Conservation (phyloP, 225 moss, liverwort and hornwort species). For the Physcomitrellopsis africana region DNA sequence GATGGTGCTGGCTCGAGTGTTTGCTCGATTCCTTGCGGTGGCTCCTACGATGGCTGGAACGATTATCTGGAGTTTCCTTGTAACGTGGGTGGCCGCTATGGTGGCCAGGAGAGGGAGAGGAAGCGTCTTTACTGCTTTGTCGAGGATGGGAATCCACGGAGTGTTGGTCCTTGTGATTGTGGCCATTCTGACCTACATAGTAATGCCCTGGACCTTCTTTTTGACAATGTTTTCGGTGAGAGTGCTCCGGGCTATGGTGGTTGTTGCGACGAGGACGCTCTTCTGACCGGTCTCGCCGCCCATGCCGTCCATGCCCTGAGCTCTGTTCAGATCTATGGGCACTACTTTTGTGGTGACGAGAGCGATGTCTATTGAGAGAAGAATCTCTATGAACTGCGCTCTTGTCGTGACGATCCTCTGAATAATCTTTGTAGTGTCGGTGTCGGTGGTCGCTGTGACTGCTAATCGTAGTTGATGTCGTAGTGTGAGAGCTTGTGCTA, state of each 20-base stretch:
- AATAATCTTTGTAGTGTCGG: slow-evolving; percentile 18
- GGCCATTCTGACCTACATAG: neutral
- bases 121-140: neutral
- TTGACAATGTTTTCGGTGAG: slow-evolving; percentile 28
- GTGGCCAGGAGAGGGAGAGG: slow-evolving; percentile 4
- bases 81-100: slow-evolving; percentile 34
- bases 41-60: slow-evolving; percentile 34
- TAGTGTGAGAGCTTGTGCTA: slow-evolving; percentile 41
- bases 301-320: slow-evolving; percentile 10
- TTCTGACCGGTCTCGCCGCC: slow-evolving; percentile 11
- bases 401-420: slow-evolving; percentile 23
- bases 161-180: neutral
- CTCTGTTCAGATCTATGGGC: slow-evolving; percentile 26
- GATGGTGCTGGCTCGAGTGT: slow-evolving; percentile 31
- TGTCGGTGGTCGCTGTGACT: slow-evolving; percentile 27
- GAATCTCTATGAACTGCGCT: slow-evolving; percentile 15
- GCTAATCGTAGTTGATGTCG: slow-evolving; percentile 33
- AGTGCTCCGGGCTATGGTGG: slow-evolving; percentile 34
- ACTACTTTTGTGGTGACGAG: slow-evolving; percentile 28
- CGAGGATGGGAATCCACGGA: neutral
- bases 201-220: slow-evolving; percentile 39
- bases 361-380: slow-evolving; percentile 23
- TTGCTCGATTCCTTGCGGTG: slow-evolving; percentile 19
- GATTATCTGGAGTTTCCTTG: slow-evolving; percentile 19
- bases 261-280: slow-evolving; percentile 27